These are phyloP conservation scores for Globisporangium radiosum DNA, from an alignment of 352 stramenopile genomes.

Conservation along the genomic window DNA sequence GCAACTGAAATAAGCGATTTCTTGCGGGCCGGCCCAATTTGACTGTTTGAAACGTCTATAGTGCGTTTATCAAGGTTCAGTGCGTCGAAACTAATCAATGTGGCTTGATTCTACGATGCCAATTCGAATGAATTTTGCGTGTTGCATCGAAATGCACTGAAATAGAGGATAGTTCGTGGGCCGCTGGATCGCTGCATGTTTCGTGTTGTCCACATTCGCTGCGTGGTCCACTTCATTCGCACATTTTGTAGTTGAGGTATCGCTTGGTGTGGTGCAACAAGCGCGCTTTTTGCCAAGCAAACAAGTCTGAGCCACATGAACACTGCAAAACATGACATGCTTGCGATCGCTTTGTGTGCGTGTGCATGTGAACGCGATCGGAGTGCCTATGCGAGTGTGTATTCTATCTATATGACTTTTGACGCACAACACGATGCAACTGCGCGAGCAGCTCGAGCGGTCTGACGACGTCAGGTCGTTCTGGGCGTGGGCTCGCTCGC, in stretches of 20 bases:
- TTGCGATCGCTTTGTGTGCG: too few relatives aligned
- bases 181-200: too few relatives aligned
- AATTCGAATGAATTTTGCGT: background rate
- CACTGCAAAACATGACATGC: background rate
- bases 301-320: background rate
- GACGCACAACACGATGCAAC: background rate
- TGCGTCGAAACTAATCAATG: background rate
- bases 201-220: background rate
- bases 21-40: background rate
- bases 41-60: background rate
- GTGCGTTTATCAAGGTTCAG: background rate
- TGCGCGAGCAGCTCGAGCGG: slow-evolving; percentile 7
- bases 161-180: background rate
- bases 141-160: background rate
- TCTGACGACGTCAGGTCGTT: too few relatives aligned
- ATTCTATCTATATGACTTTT: slow-evolving; percentile 3
- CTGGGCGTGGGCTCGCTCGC: slow-evolving; percentile 6
- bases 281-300: background rate
- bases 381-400: background rate
- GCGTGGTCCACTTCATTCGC: background rate
- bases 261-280: background rate
- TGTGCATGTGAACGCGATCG: too few relatives aligned
- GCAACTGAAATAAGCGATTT: background rate
- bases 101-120: background rate
- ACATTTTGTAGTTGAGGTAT: too few relatives aligned